Percentiles rank a stretch among this genome's conserved stretches.
phyloP scores from a whole-genome alignment of 176 grass and related monocot genomes.

The Triticum aestivum region DNA sequence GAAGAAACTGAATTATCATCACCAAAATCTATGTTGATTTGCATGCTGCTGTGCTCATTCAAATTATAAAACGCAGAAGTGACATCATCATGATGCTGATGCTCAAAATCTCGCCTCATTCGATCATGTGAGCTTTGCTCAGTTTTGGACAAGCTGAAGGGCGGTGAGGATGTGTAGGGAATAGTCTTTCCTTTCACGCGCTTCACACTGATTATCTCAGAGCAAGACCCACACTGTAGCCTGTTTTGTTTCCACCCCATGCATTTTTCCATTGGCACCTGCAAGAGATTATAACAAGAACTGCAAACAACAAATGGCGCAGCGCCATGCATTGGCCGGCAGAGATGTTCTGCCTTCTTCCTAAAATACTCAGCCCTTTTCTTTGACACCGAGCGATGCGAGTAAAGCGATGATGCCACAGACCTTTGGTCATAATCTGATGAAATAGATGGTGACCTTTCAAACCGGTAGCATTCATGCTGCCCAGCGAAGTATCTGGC shows the following conservation, averaged over 20 bases:
- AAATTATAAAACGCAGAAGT: slow-evolving; percentile 44
- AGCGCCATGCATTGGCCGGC: slow-evolving; percentile 67
- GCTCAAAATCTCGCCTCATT: slow-evolving; percentile 41
- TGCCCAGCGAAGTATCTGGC: slow-evolving; percentile 55
- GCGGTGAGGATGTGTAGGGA: slow-evolving; percentile 11
- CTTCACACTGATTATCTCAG: slow-evolving; percentile 46
- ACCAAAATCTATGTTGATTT: slow-evolving; percentile 42
- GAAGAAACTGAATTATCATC: slow-evolving; percentile 56
- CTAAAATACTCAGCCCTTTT: slow-evolving; percentile 51
- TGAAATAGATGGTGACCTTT: slow-evolving; percentile 49
- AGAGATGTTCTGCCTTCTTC: slow-evolving; percentile 56
- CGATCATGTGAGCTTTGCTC: slow-evolving; percentile 37
- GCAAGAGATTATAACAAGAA: slow-evolving; percentile 75
- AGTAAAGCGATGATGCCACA: slow-evolving; percentile 51
- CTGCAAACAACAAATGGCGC: slow-evolving; percentile 74
- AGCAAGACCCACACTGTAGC: slow-evolving; percentile 75
- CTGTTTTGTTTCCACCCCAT: slow-evolving; percentile 39
- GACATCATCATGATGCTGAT: slow-evolving; percentile 35
- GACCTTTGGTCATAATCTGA: slow-evolving; percentile 64
- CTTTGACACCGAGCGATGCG: slow-evolving; percentile 38
- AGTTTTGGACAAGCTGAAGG: slow-evolving; percentile 32
- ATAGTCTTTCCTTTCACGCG: slow-evolving; percentile 29
- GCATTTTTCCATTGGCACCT: slow-evolving; percentile 58
- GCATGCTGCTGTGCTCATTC: slow-evolving; percentile 43
- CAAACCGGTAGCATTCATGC: slow-evolving; percentile 37